phyloP scores from a whole-genome alignment of 495 filamentous ascomycete genomes.

The Pyrenula aspistea region DNA sequence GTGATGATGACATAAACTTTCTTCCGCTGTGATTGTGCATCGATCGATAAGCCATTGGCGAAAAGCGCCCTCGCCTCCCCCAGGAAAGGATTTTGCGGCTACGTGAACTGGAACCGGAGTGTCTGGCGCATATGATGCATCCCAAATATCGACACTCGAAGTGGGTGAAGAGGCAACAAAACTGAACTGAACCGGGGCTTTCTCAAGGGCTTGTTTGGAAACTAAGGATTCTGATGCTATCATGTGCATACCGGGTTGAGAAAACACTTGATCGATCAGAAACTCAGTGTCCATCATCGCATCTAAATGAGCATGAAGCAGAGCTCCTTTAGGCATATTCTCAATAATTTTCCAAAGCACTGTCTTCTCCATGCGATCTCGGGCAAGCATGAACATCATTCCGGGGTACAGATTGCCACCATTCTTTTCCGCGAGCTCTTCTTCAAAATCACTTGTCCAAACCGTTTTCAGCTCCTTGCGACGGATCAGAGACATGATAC shows the following conservation, averaged over 20 bases:
- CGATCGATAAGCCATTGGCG: slow-evolving; percentile 63
- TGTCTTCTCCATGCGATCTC: slow-evolving; percentile 65
- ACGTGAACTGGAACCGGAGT: slow-evolving; percentile 44
- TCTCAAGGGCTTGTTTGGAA: slow-evolving; percentile 28
- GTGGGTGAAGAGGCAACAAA: slow-evolving; percentile 42
- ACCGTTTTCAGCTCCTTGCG: slow-evolving; percentile 58
- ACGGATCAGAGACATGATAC: slow-evolving; percentile 68
- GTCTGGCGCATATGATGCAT: slow-evolving; percentile 38
- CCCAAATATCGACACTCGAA: slow-evolving; percentile 41
- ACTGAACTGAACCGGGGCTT: slow-evolving; percentile 25
- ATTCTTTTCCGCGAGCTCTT: slow-evolving; percentile 42
- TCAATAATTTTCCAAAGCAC: slow-evolving; percentile 77
- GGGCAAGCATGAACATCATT: slow-evolving; percentile 79
- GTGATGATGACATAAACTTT: slow-evolving; percentile 67
- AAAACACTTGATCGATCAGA: slow-evolving; percentile 56
- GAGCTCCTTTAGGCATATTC: slow-evolving; percentile 79
- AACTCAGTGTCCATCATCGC: slow-evolving; percentile 83
- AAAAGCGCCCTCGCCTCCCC: slow-evolving; percentile 58
- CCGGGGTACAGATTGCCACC: slow-evolving; percentile 53
- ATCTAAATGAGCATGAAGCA: slow-evolving; percentile 80
- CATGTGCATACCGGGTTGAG: slow-evolving; percentile 66
- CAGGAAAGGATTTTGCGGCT: slow-evolving; percentile 63
- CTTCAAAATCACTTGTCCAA: slow-evolving; percentile 61
- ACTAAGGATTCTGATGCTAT: slow-evolving; percentile 39
- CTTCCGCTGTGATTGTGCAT: slow-evolving; percentile 55